Conservation (phyloP, 73 alveolate species). For the Tetrahymena borealis region DNA sequence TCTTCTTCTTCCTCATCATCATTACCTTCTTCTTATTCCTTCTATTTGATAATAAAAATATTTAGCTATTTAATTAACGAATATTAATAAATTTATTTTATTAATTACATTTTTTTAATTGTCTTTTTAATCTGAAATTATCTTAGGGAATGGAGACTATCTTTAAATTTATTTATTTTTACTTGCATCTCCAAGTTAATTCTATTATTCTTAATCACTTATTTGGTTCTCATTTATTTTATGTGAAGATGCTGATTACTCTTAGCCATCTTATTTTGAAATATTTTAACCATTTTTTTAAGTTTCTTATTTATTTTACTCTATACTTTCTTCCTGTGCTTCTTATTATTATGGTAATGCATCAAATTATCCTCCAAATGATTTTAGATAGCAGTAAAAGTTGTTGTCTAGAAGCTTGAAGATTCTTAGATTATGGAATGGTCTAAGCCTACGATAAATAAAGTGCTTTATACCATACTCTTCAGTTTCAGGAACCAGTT, state of each 20-base stretch:
- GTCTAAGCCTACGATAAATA: slow-evolving; percentile 36
- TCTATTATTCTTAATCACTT: background rate
- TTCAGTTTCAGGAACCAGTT: slow-evolving; percentile 45
- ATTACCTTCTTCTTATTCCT: background rate
- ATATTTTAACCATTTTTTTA: background rate
- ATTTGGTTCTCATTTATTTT: background rate
- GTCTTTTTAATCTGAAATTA: background rate
- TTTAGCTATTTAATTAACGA: background rate
- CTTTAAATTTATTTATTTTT: background rate
- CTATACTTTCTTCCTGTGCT: background rate
- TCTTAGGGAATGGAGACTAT: background rate
- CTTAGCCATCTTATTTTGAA: too few species aligned
- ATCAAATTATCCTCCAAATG: background rate
- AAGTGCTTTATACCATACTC: slow-evolving; percentile 47
- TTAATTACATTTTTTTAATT: background rate
- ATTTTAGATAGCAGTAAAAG: background rate
- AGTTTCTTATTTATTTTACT: background rate
- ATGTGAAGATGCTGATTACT: too few species aligned
- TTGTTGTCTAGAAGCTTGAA: background rate
- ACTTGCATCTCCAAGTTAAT: too few species aligned
- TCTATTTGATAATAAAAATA: background rate
- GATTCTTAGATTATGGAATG: slow-evolving; percentile 46
- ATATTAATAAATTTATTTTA: background rate
- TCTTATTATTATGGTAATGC: background rate
- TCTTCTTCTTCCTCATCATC: background rate